Conservation (phyloP, 495 filamentous ascomycete species). For the Usnea hakonensis region DNA sequence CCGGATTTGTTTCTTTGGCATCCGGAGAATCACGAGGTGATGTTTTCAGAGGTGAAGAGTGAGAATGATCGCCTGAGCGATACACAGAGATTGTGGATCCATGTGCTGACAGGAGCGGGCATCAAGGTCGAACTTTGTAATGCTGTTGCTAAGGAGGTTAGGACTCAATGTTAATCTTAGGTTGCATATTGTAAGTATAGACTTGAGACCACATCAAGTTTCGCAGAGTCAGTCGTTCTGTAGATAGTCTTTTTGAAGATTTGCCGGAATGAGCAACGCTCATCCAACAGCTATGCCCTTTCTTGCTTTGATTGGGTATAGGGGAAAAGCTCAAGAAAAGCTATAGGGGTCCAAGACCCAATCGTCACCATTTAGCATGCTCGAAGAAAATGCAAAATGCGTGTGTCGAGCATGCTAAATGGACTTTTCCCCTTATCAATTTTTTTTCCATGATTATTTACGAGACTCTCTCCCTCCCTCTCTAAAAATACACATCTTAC, state of each 20-base stretch:
- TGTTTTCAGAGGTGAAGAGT: slow-evolving; percentile 89
- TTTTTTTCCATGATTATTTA: too few relatives aligned
- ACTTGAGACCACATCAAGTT: not conserved
- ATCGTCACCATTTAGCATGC: not conserved
- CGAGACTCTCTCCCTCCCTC: not conserved
- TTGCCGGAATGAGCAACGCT: not conserved
- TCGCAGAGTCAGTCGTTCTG: not conserved
- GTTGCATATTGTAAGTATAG: not conserved
- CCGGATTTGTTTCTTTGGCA: slow-evolving; percentile 92
- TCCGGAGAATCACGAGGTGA: slow-evolving; percentile 44
- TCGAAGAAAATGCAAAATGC: too few relatives aligned
- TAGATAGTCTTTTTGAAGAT: not conserved
- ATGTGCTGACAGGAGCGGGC: slow-evolving; percentile 78
- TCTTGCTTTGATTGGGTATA: too few relatives aligned
- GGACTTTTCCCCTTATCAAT: too few relatives aligned
- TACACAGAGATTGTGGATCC: slow-evolving; percentile 94
- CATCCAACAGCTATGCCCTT: not conserved
- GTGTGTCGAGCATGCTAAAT: too few relatives aligned
- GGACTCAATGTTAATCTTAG: slow-evolving; percentile 16
- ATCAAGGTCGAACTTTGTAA: slow-evolving; percentile 83
- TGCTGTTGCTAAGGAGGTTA: slow-evolving; percentile 70
- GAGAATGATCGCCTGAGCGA: slow-evolving; percentile 95
- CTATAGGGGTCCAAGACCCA: not conserved
- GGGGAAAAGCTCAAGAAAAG: too few relatives aligned
- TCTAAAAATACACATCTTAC: too few relatives aligned